Evolutionary conservation across 2,329 filamentous ascomycete species (phyloP).

Genomic region (Penicillium vulpinum): DNA sequence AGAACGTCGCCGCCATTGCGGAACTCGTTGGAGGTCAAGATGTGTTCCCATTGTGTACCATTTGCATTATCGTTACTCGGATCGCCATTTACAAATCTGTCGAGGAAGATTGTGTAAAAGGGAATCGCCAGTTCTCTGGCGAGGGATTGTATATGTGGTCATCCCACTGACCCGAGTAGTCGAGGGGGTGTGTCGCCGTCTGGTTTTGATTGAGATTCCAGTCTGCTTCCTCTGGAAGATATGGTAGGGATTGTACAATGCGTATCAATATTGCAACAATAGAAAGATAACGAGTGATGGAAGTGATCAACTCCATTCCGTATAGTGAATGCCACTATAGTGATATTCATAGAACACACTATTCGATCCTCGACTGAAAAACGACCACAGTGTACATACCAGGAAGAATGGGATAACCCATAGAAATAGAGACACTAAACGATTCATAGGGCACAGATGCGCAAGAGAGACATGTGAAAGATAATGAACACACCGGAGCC

Average conservation of each 20-base stretch:
- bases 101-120: constrained; percentile 66
- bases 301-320: constrained; percentile 4
- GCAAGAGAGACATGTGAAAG: constrained; percentile 1
- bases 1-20: constrained; percentile 62
- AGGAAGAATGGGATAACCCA: not conserved
- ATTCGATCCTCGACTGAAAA: constrained; percentile 2
- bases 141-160: constrained; percentile 54
- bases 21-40: constrained; percentile 53
- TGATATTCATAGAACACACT: constrained; percentile 7
- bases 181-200: constrained; percentile 53
- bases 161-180: constrained; percentile 59
- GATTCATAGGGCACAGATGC: not conserved
- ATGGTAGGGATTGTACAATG: constrained; percentile 7
- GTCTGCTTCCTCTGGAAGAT: constrained; percentile 6
- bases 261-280: constrained; percentile 6
- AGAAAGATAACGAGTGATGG: constrained; percentile 4
- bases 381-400: not conserved
- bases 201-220: constrained; percentile 61
- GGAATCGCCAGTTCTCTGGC: constrained; percentile 64
- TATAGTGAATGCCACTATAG: constrained; percentile 7
- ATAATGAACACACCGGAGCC: constrained; percentile 2
- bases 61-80: constrained; percentile 64
- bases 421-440: not conserved
- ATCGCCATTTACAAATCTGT: constrained; percentile 65
- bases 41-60: constrained; percentile 42